Base-by-base conservation (phyloP, 2,329 filamentous ascomycete species). In the Stachybotrys chartarum region DNA sequence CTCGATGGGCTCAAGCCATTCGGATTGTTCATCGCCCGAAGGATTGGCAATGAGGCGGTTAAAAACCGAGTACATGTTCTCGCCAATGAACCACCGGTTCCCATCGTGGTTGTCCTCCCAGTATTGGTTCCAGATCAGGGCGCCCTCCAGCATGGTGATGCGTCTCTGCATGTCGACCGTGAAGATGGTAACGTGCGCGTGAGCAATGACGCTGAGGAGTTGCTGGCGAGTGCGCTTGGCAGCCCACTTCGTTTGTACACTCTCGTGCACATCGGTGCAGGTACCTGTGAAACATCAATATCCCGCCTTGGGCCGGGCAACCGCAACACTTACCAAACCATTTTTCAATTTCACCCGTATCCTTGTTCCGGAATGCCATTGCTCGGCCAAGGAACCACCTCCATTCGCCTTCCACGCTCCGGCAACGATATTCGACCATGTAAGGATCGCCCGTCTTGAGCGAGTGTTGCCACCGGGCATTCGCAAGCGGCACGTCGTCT, bases 341-440 rank as follows among this genome's bases (percentile, higher is more conserved):
- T 65, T 88, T 90, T 56, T 89, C 77, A 51, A 92, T 90, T 51
- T 79, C 74, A 2, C 86, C 87, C 0, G 81, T 82, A 49, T 85
- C 79, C 58, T 79, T 80, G 57, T 90, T 83, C 45, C 78, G 78
- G 62, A 91, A 77, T 0, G 89, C 87, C 14, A 88, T 68, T 1
- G 88, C 89, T 48, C 87, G 79, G 11, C 85, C 88, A 3, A 93
- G 74, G 77, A 91, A 90, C 89, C 89, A 93, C 54, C 87, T 78
- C 82, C 84, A 92, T 55, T 86, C 79, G 1, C 88, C 89, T 35
- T 86, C 79, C 52, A 80, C 80, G 56, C 79, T 83, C 52, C 74
- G 79, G 58, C 85, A 89, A 45, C 89, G 81, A 60, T 91, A 91
- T 63, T 93, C 88, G 1, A 81, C 84, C 45, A 76, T 76, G 62